phyloP scores from a whole-genome alignment of 1,284 basidiomycete species.

The Pterulicium gracile region DNA sequence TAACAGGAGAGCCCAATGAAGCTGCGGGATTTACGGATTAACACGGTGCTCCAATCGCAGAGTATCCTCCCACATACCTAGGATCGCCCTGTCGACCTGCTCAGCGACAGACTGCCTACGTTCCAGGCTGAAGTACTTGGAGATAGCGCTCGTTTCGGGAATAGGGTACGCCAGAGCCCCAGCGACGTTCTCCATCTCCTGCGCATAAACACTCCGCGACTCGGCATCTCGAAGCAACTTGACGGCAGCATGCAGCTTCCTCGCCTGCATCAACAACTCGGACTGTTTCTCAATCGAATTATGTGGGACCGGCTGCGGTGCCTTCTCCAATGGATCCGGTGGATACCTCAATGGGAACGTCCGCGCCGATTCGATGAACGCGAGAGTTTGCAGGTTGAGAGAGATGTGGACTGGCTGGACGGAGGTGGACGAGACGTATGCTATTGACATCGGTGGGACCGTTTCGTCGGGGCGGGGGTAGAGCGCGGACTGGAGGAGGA shows the following conservation, averaged over 20 bases:
- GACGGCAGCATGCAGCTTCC: slow-evolving; percentile 49
- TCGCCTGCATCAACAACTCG: slow-evolving; percentile 42
- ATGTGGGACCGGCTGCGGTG: slow-evolving; percentile 17
- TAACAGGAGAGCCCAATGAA: slow-evolving; percentile 36
- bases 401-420: slow-evolving; percentile 62
- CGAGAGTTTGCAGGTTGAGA: slow-evolving; percentile 75
- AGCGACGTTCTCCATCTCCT: slow-evolving; percentile 63
- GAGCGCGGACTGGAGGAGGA: slow-evolving; percentile 29
- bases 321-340: slow-evolving; percentile 11
- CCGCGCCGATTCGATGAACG: slow-evolving; percentile 75
- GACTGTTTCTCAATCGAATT: slow-evolving; percentile 24
- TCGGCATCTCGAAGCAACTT: slow-evolving; percentile 36
- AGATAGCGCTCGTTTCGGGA: slow-evolving; percentile 59
- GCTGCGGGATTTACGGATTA: slow-evolving; percentile 1
- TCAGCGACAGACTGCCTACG: slow-evolving; percentile 73
- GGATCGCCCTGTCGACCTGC: slow-evolving; percentile 78
- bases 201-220: slow-evolving; percentile 48
- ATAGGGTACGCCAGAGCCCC: slow-evolving; percentile 68
- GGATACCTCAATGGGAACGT: slow-evolving; percentile 49
- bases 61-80: no score
- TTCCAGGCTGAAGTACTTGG: slow-evolving; percentile 60
- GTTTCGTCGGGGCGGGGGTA: slow-evolving; percentile 1
- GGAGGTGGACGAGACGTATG: slow-evolving; percentile 47
- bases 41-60: no score
- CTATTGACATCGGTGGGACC: slow-evolving; percentile 15